A percentile compares a stretch with the other conserved stretches of the same genome.
Conservation (phyloP, 805 yeast genomes). For the Metschnikowia noctiluminum region DNA sequence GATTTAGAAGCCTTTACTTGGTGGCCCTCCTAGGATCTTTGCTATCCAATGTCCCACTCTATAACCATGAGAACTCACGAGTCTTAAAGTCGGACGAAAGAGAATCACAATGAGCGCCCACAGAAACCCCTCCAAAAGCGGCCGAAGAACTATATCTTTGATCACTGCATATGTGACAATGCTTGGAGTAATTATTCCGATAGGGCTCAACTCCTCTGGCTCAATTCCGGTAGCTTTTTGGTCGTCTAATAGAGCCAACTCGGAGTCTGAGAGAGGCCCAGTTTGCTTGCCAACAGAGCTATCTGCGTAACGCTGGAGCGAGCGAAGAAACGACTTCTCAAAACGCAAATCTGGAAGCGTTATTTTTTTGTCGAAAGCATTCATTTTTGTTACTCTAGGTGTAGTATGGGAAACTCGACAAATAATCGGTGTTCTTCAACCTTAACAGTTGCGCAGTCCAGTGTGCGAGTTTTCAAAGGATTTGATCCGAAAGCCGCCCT, state of each 20-base stretch:
- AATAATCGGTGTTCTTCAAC: too few species aligned
- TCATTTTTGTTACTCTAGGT: background rate
- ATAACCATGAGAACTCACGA: conserved; percentile 13
- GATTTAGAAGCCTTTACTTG: background rate
- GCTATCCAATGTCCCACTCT: conserved; percentile 12
- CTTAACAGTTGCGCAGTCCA: too few species aligned
- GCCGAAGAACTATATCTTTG: conserved; percentile 52
- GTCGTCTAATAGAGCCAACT: conserved; percentile 18
- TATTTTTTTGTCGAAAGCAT: conserved; percentile 6
- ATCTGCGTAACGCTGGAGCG: conserved; percentile 30
- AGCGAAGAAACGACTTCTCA: conserved; percentile 53
- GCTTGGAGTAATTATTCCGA: conserved; percentile 41
- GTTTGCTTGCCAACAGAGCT: conserved; percentile 23
- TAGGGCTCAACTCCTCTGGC: conserved; percentile 22
- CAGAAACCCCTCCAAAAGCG: conserved; percentile 50
- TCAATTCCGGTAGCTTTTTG: background rate
- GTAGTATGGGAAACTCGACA: background rate
- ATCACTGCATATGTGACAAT: conserved; percentile 47
- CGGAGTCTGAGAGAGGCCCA: conserved; percentile 18
- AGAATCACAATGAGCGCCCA: conserved; percentile 25
- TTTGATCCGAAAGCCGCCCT: too few species aligned
- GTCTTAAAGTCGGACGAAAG: conserved; percentile 12
- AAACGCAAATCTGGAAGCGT: conserved; percentile 63
- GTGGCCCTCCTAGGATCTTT: conserved; percentile 9
- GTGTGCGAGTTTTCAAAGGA: too few species aligned